Conservation (phyloP, 805 yeast species). For the Wickerhamomyces subpelliculosus region DNA sequence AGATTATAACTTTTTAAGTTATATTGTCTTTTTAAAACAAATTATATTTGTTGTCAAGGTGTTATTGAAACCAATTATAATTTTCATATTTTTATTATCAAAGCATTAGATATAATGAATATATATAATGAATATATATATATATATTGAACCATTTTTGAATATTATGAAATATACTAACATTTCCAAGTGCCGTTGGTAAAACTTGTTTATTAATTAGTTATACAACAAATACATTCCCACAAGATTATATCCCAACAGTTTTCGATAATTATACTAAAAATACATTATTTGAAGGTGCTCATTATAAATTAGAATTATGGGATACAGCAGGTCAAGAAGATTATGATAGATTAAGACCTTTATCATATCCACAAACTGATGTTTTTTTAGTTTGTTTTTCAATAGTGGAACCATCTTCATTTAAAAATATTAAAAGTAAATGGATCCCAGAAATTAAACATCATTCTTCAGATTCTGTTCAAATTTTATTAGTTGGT, state of each 20-base stretch:
- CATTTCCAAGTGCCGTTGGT: slow-evolving; percentile 92
- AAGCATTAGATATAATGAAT: no score
- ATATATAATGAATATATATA: no score
- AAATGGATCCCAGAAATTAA: slow-evolving; percentile 85
- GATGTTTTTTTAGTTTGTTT: slow-evolving; percentile 84
- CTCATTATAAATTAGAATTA: slow-evolving; percentile 74
- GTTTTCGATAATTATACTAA: slow-evolving; percentile 91
- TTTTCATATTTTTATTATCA: no score
- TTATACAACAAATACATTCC: slow-evolving; percentile 88
- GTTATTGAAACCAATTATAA: no score
- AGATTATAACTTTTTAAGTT: no score
- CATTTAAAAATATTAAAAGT: slow-evolving; percentile 71
- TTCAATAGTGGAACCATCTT: slow-evolving; percentile 73
- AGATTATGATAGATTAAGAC: slow-evolving; percentile 85
- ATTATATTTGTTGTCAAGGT: no score
- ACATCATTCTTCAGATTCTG: slow-evolving; percentile 72
- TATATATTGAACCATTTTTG: no score
- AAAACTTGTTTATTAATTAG: slow-evolving; percentile 84
- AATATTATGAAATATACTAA: no score
- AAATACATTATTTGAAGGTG: slow-evolving; percentile 74
- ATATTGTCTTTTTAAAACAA: no score
- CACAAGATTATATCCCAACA: slow-evolving; percentile 90
- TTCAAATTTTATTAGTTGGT: slow-evolving; percentile 69
- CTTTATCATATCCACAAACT: slow-evolving; percentile 87
- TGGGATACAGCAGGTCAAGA: slow-evolving; percentile 98